Conservation (phyloP, 495 filamentous ascomycete species). For the Cryomyces minteri region DNA sequence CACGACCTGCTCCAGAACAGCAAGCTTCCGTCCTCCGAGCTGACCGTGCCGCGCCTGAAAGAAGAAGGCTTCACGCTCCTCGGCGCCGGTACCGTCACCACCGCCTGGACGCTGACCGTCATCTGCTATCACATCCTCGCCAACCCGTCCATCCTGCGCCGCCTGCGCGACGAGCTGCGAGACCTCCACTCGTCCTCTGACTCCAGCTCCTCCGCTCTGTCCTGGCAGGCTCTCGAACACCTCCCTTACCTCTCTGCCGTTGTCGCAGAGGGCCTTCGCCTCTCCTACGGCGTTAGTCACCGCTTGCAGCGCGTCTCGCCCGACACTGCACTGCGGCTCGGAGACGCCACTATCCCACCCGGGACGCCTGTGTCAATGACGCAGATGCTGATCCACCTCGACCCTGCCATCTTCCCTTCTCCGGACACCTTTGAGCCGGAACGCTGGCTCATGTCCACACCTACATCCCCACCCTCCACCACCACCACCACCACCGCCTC, state of each 20-base stretch:
- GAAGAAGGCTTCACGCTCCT: conserved; percentile 10
- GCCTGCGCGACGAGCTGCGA: conserved; percentile 5
- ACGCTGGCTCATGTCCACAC: conserved; percentile 1
- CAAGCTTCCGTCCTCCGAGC: conserved; percentile 6
- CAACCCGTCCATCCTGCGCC: conserved; percentile 1
- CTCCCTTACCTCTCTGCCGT: conserved; percentile 31
- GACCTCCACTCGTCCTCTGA: not conserved
- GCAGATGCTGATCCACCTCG: conserved; percentile 2
- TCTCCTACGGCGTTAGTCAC: conserved; percentile 10
- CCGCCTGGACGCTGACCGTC: conserved; percentile 5
- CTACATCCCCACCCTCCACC: not conserved
- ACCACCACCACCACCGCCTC: not conserved
- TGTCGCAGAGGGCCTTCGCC: conserved; percentile 29
- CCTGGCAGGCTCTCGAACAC: conserved; percentile 27
- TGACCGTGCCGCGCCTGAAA: conserved; percentile 3
- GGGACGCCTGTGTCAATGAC: conserved; percentile 5
- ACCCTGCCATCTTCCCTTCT: conserved; percentile 4
- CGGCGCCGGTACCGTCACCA: conserved; percentile 8
- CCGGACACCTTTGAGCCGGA: conserved; percentile 2
- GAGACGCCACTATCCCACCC: conserved; percentile 1
- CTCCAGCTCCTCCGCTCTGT: not conserved
- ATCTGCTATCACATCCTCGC: conserved; percentile 8
- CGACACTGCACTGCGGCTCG: not conserved
- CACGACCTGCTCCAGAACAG: not conserved
- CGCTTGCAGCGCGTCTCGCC: conserved; percentile 3